phyloP scores from a whole-genome alignment of 1,284 basidiomycete genomes.

The Schizophyllum amplum region DNA sequence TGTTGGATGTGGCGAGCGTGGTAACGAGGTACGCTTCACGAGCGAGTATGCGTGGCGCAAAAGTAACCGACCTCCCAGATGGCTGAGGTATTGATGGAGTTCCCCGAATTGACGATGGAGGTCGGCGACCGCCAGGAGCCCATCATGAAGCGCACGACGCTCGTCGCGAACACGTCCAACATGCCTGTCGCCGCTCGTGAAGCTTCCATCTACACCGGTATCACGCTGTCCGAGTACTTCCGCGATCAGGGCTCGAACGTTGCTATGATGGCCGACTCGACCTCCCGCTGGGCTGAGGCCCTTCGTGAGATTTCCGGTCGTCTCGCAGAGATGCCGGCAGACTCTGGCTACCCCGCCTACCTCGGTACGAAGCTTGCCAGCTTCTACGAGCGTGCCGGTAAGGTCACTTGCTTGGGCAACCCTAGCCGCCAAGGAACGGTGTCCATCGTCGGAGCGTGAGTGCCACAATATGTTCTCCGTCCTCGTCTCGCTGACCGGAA shows the following conservation, averaged over 20 bases:
- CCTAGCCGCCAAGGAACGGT: conserved; percentile 89
- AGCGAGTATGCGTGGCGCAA: neutral
- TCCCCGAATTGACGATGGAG: conserved; percentile 93
- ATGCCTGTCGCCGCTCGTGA: conserved; percentile 99
- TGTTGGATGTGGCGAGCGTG: conserved; percentile 94
- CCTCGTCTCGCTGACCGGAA: conserved; percentile 2
- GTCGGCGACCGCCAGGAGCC: conserved; percentile 91
- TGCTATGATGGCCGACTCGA: conserved; percentile 99
- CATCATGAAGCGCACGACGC: conserved; percentile 99
- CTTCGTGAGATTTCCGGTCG: conserved; percentile 99
- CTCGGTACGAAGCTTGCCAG: conserved; percentile 92
- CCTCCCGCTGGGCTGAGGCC: conserved; percentile 99
- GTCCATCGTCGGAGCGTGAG: conserved; percentile 97
- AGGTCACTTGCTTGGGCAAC: conserved; percentile 88
- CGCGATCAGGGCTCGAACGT: conserved; percentile 98
- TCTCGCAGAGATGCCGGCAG: conserved; percentile 99
- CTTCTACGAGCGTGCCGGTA: conserved; percentile 99
- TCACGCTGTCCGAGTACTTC: conserved; percentile 99
- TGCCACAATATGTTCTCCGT: conserved; percentile 19
- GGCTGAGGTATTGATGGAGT: conserved; percentile 98
- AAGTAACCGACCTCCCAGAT: conserved; percentile 44
- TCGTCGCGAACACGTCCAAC: conserved; percentile 99
- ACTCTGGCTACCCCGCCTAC: conserved; percentile 98
- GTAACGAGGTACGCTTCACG: conserved; percentile 61
- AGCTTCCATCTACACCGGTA: conserved; percentile 99